Evolutionary conservation across 768 basidiomycete genomes (phyloP), one percentile per base, ranked within the genome.

Genomic region (Russula brevipes): DNA sequence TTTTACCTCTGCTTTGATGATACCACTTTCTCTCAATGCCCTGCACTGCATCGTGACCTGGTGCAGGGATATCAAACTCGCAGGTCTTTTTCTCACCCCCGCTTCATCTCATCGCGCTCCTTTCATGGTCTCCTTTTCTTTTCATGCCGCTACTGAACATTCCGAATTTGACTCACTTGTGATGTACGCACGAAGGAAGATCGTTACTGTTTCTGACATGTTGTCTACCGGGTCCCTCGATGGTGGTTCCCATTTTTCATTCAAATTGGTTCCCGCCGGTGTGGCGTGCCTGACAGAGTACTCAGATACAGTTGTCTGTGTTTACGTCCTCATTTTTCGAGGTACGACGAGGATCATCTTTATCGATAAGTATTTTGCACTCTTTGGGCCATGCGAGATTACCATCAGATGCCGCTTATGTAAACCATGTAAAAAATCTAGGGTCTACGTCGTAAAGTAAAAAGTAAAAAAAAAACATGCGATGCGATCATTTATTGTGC

Each of bases 1-100:
- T 82, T 63, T 87, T 85, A 82, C 84, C 85, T 84, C 78, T 79
- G 71, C 85, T 73, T 81, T 80, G 81, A 89, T 86, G 88, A 90
- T 89, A 90, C 88, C 88, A 87, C 44, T 64, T 68, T 52, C 65
- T 60, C 59, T 63, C 65, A 45, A 24, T 44, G 45, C 78, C 78
- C 76, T 77, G 76, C 70, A 68, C 65, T 72, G 69, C 70, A 63
- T 72, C 71, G 31, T 54, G 58, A 63, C 35, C 49, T 62, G 14
- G 65, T 57, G 54, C 60, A 54, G 54, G 55, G 47, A 30, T 51
- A 55, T 62, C 60, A 58, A 55, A 49, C 56, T 35, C 41, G 57
- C 55, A 38, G 50, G 52, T 59, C 56, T 49, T 44, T 35, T 31
- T 33, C 57, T 39, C 30, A 30, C 38, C 64, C 59, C 55, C 66